phyloP scores from a whole-genome alignment of 495 filamentous ascomycete species.

The Daldinia vernicosa region DNA sequence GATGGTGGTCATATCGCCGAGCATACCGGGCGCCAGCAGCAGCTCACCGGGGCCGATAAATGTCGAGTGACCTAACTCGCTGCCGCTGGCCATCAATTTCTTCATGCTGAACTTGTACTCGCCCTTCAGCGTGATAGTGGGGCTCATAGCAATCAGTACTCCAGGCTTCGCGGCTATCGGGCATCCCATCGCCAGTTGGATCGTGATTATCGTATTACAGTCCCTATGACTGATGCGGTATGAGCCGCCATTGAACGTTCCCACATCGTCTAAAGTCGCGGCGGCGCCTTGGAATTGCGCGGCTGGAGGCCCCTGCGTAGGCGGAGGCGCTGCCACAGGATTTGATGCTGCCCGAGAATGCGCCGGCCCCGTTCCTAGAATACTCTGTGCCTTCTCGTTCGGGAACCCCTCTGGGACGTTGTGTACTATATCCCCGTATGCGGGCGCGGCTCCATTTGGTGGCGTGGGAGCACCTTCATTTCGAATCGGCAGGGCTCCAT shows the following conservation, averaged over 20 bases:
- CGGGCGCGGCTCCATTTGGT: conserved; percentile 45
- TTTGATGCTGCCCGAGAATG: conserved; percentile 56
- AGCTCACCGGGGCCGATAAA: conserved; percentile 94
- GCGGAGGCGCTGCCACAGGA: conserved; percentile 41
- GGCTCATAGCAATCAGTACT: conserved; percentile 92
- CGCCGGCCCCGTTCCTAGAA: conserved; percentile 41
- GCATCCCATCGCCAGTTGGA: conserved; percentile 90
- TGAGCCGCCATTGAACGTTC: conserved; percentile 94
- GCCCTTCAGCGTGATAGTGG: conserved; percentile 83
- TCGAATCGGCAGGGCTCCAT: conserved; percentile 39
- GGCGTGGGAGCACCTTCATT: conserved; percentile 44
- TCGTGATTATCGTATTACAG: conserved; percentile 84
- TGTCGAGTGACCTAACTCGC: conserved; percentile 79
- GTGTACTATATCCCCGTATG: conserved; percentile 47
- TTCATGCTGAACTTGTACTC: conserved; percentile 81
- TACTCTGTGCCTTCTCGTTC: conserved; percentile 50
- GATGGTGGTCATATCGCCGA: conserved; percentile 89
- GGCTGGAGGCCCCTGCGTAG: background rate
- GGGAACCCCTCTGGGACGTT: conserved; percentile 45
- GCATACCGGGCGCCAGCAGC: conserved; percentile 76
- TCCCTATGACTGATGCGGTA: conserved; percentile 95
- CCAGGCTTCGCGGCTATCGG: conserved; percentile 84
- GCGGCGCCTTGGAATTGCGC: conserved; percentile 67
- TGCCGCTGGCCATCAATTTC: conserved; percentile 78
- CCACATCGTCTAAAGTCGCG: conserved; percentile 78